phyloP scores from a whole-genome alignment of 441 rosid genomes.

The Rhodomyrtus psidioides region DNA sequence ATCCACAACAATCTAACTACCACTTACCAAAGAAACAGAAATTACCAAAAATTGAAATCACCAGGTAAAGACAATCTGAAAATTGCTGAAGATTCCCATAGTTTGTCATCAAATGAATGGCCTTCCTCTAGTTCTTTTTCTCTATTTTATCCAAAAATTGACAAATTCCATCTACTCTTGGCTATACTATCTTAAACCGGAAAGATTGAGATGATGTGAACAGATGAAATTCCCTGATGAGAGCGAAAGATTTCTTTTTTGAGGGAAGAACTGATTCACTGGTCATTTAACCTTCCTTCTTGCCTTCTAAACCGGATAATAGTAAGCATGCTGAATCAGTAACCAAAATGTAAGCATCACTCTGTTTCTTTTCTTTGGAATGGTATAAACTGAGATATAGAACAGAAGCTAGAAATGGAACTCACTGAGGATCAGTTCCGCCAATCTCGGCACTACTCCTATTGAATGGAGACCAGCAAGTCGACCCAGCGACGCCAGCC shows the following conservation, averaged over 20 bases:
- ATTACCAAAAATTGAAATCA: neutral
- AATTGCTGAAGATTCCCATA: neutral
- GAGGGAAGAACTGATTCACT: neutral
- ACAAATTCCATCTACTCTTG: neutral
- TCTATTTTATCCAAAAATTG: neutral
- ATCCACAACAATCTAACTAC: neutral
- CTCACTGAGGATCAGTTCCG: conserved; percentile 51
- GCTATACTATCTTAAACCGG: neutral
- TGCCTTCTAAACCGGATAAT: neutral
- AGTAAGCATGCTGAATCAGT: neutral
- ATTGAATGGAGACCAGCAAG: conserved; percentile 90
- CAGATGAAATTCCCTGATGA: neutral
- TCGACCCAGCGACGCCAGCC: conserved; percentile 54
- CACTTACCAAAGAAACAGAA: neutral
- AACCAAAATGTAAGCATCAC: neutral
- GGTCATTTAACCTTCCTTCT: neutral
- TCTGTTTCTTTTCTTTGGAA: neutral
- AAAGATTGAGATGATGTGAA: neutral
- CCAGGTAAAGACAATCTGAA: neutral
- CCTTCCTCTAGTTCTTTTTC: neutral
- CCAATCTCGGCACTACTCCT: conserved; percentile 52
- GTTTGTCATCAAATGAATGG: neutral
- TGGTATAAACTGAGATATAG: neutral
- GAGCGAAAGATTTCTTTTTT: neutral
- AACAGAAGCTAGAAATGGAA: neutral